Base-by-base conservation (phyloP, 345 rosid genomes). In the Citrus australasica region DNA sequence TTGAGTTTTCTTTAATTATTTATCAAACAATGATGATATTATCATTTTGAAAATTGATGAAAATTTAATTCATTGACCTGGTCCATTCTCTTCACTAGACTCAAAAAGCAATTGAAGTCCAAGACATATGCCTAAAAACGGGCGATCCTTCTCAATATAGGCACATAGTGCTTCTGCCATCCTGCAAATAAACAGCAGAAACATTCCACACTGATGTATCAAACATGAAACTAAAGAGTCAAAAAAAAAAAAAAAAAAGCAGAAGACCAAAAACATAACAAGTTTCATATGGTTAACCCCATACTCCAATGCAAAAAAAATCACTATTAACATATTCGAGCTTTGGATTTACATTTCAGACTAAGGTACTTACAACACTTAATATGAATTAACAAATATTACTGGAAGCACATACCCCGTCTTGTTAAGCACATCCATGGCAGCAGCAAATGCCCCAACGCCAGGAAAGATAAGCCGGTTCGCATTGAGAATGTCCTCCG, bases 71-170 rank as follows among this genome's bases (percentile, higher is more conserved):
- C 61, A 74, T 83, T 79, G 46, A 91, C 99, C 97, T 78, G 85
- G 93, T 79, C 98, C 99, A 82, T 94, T 90, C 88, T 97, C 99
- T 69, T 90, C 92, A 69, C 99, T 97, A 40, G 87, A 92, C 69
- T 94, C 92, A 80, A 97, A 97, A 67, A 93, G 98, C 21, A 94
- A 86, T 71, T 94, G 98, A 83, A 97, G 90, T 9, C 99, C 99
- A 75, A 97, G 97, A 84, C 99, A 94, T 70, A 97, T 97, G 82
- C 99, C 98, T 79, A 97, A 84, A 84, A 97, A 97, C 1, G 98
- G 99, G 71, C 96, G 95, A 82, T 93, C 98, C 14, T 88, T 87
- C 84, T 92, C 86, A 77, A 93, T 90, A 83, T 97, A 94, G 24
- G 81, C 73, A 80, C 91, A 78, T 71, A 97, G 85, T 56, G 98